These are phyloP conservation scores for Calonectria henricotiae DNA, from an alignment of 2,329 filamentous ascomycete genomes.

Conservation along the genomic window DNA sequence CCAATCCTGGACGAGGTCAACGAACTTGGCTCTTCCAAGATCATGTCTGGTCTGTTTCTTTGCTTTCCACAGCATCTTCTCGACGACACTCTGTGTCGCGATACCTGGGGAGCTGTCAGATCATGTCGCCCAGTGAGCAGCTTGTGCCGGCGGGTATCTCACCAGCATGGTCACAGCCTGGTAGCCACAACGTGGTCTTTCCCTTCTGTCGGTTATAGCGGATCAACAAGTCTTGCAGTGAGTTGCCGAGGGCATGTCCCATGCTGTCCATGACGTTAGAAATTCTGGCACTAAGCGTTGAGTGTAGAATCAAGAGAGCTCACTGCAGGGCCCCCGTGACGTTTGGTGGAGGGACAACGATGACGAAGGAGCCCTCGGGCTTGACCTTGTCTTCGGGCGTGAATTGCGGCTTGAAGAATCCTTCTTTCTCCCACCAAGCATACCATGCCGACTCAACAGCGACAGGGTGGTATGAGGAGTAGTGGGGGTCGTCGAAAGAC, in stretches of 20 bases:
- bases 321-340: slow-evolving; percentile 90
- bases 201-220: slow-evolving; percentile 92
- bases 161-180: slow-evolving; percentile 95
- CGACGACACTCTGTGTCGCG: slow-evolving; percentile 94
- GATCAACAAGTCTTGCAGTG: slow-evolving; percentile 90
- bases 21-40: slow-evolving; percentile 85
- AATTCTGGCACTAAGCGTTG: too few species aligned
- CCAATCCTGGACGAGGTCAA: slow-evolving; percentile 91
- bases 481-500: slow-evolving; percentile 83
- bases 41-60: slow-evolving; percentile 93
- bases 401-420: slow-evolving; percentile 92
- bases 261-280: slow-evolving; percentile 34
- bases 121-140: neutral
- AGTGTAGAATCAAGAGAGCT: neutral
- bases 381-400: slow-evolving; percentile 84
- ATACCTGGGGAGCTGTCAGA: slow-evolving; percentile 66
- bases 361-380: slow-evolving; percentile 87
- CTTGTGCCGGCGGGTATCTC: too few species aligned
- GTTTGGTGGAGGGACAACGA: slow-evolving; percentile 94
- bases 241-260: slow-evolving; percentile 68
- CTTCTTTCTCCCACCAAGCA: slow-evolving; percentile 96
- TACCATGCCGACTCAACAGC: slow-evolving; percentile 95
- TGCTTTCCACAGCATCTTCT: slow-evolving; percentile 94
- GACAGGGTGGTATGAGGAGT: slow-evolving; percentile 92
- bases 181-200: slow-evolving; percentile 89